Percentiles rank a stretch among this genome's conserved stretches.
Evolutionary conservation across 345 rosid species (phyloP).

Genomic region (rapeseed (Brassica napus)): DNA sequence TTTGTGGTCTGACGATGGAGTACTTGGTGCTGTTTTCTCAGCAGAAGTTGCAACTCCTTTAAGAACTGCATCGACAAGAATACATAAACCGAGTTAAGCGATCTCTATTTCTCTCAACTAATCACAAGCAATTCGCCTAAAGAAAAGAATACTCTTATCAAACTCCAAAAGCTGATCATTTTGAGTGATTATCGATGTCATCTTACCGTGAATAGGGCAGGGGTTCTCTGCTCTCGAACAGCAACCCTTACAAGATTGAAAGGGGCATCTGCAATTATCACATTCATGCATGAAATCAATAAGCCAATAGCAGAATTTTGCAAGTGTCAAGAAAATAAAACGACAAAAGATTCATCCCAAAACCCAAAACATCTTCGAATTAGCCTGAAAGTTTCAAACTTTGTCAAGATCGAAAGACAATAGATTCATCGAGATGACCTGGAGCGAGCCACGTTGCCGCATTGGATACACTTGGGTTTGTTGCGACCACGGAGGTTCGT

Average conservation of each 20-base stretch:
- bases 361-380: not conserved
- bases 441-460: constrained; percentile 98
- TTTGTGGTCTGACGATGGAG: constrained; percentile 69
- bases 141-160: not conserved
- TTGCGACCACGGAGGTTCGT: constrained; percentile 91
- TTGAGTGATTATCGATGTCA: not conserved
- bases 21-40: constrained; percentile 65
- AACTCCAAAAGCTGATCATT: not conserved
- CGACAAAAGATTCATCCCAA: not conserved
- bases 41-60: constrained; percentile 69
- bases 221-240: constrained; percentile 95
- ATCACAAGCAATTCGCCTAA: not conserved
- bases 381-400: not conserved
- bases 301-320: not conserved
- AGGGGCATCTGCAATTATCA: constrained; percentile 75
- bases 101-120: not conserved
- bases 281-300: constrained; percentile 18
- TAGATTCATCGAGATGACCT: constrained; percentile 42
- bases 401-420: not conserved
- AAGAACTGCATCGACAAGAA: constrained; percentile 59
- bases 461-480: constrained; percentile 92
- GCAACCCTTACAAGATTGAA: constrained; percentile 93
- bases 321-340: not conserved
- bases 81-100: constrained; percentile 8
- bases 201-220: constrained; percentile 64